A percentile compares a stretch with the other conserved stretches of the same genome.
Conservation (phyloP, 2,329 filamentous ascomycete species). For the Cyphellophora attinorum region DNA sequence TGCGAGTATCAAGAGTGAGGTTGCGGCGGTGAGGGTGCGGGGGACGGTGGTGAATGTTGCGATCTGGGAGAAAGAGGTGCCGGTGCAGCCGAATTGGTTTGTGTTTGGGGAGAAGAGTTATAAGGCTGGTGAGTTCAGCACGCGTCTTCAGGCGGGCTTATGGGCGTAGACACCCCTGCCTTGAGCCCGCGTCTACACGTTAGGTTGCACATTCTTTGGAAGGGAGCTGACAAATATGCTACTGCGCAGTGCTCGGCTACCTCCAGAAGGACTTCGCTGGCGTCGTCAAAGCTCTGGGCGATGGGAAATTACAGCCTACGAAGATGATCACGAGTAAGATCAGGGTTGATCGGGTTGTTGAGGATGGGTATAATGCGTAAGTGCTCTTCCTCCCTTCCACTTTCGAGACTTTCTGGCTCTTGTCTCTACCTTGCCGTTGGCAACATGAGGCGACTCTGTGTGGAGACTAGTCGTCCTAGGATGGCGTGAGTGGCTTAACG, state of each 20-base stretch:
- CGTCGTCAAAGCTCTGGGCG: slow-evolving; percentile 42
- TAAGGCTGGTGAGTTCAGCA: slow-evolving; percentile 34
- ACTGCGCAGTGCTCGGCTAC: slow-evolving; percentile 31
- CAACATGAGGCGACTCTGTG: not conserved
- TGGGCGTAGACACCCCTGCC: no score
- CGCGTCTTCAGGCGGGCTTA: no score
- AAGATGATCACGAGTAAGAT: slow-evolving; percentile 55
- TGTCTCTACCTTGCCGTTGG: no score
- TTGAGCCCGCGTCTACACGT: no score
- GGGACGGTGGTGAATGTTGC: slow-evolving; percentile 57
- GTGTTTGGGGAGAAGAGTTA: slow-evolving; percentile 46
- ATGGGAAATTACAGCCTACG: slow-evolving; percentile 41
- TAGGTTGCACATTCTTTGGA: no score
- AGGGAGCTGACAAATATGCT: no score
- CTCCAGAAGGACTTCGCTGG: slow-evolving; percentile 45
- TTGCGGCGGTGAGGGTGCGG: slow-evolving; percentile 39
- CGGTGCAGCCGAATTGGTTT: slow-evolving; percentile 45
- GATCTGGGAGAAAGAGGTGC: slow-evolving; percentile 50
- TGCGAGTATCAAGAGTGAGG: slow-evolving; percentile 37
- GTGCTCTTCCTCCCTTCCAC: not conserved
- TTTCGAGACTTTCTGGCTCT: no score
- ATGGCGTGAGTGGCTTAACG: not conserved
- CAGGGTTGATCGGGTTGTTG: slow-evolving; percentile 44
- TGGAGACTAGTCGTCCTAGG: not conserved
- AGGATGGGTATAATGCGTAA: slow-evolving; percentile 45